These are phyloP conservation scores for Brassica rapa DNA, from an alignment of 345 rosid species.

Conservation along the genomic window DNA sequence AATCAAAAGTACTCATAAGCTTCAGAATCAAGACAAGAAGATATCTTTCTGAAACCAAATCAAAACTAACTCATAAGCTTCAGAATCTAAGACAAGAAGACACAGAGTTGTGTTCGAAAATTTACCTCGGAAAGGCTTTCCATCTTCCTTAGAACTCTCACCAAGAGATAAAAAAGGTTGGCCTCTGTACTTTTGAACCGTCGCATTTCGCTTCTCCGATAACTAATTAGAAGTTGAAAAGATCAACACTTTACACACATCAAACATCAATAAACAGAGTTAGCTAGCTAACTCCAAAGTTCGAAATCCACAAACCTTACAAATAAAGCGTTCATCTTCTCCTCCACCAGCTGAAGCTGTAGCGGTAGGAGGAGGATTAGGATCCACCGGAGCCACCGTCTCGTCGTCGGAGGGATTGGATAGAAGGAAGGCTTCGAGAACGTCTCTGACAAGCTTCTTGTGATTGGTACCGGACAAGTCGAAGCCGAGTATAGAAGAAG, in stretches of 20 bases:
- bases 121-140: constrained; percentile 57
- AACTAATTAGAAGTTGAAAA: constrained; percentile 51
- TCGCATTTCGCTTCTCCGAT: constrained; percentile 54
- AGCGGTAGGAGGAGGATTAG: background rate
- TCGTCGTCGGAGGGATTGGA: constrained; percentile 40
- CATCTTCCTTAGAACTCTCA: constrained; percentile 49
- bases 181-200: constrained; percentile 52
- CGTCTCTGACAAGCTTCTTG: constrained; percentile 56
- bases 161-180: constrained; percentile 53
- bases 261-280: background rate
- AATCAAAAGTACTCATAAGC: background rate
- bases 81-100: background rate
- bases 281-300: background rate
- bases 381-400: constrained; percentile 17
- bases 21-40: background rate
- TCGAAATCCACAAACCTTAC: constrained; percentile 46
- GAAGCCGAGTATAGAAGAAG: constrained; percentile 58
- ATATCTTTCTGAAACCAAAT: background rate
- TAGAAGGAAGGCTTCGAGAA: constrained; percentile 63
- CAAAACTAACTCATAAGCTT: background rate
- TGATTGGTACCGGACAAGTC: constrained; percentile 49
- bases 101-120: background rate
- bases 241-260: background rate
- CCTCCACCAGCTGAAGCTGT: background rate
- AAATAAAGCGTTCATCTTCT: constrained; percentile 56